A percentile compares a stretch with the other conserved stretches of the same genome.
Conservation (phyloP, 345 rosid species). For the Pugionium dolabratum region DNA sequence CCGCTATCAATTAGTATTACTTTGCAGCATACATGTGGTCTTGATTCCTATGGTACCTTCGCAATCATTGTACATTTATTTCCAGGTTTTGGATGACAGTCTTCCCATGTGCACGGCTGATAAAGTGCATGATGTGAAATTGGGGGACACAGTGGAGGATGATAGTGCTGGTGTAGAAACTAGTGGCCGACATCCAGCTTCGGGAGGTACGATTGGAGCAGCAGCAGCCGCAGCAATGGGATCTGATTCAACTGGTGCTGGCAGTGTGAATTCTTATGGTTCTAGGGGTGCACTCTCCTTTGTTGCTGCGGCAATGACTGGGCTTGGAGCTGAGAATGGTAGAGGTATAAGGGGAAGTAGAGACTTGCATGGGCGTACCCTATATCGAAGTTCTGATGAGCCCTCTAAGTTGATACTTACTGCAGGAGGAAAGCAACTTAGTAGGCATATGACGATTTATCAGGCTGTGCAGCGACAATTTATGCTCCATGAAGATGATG, state of each 20-base stretch:
- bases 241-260: constrained; percentile 72
- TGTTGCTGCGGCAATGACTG: constrained; percentile 99
- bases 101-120: constrained; percentile 92
- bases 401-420: constrained; percentile 79
- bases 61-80: constrained; percentile 13
- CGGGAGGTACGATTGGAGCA: constrained; percentile 84
- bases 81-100: constrained; percentile 85
- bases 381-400: constrained; percentile 64
- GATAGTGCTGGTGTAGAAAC: constrained; percentile 47
- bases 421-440: constrained; percentile 89
- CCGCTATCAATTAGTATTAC: background rate
- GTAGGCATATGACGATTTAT: constrained; percentile 90
- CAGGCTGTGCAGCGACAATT: constrained; percentile 97
- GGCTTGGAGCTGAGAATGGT: constrained; percentile 87
- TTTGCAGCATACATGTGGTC: constrained; percentile 4
- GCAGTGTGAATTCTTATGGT: constrained; percentile 69
- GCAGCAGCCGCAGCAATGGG: constrained; percentile 65
- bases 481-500: constrained; percentile 88
- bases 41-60: background rate
- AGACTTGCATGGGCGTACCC: constrained; percentile 82
- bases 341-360: constrained; percentile 93
- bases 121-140: constrained; percentile 92
- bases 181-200: constrained; percentile 63
- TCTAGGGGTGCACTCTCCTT: constrained; percentile 95
- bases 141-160: constrained; percentile 84